Base-by-base conservation (phyloP, 2,329 filamentous ascomycete genomes). In the Verruconis gallopava region DNA sequence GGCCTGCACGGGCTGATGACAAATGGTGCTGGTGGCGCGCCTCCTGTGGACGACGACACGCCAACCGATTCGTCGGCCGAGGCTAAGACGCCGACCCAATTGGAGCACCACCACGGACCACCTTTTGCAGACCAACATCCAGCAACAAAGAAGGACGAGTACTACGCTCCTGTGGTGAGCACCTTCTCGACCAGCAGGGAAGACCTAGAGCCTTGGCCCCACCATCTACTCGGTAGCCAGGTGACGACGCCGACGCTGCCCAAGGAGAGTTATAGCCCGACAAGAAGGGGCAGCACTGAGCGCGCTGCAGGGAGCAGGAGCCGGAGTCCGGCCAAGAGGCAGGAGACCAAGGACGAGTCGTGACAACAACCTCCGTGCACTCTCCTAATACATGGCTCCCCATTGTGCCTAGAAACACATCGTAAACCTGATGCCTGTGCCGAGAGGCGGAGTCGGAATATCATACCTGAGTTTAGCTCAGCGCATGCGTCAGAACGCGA, bases 1-100 rank as follows among this genome's bases (percentile, higher is more conserved):
- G 89, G 86, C 22, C 77, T 88, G 67, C 59, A 58, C 36, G 59
- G 60, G 6, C 49, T 63, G 19, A 13, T 42, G 5, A 9, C n/a
- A 9, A 38, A 40, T 39, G 43, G 42, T n/a, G 20, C 40, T 14
- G 22, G 34, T 12, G 49, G 49, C 2, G 44, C 53, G 6, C 49
- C 50, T 18, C 30, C 30, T 34, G 32, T 12, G 51, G 54, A 45
- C 43, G 48, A 22, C 19, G 19, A 20, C 46, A 50, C 36, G 43
- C 47, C 17, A 49, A 53, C 22, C 25, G 41, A 37, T 48, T 47
- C 21, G 54, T 57, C 34, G 52, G 55, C 17, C 49, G 60, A 63
- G 42, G 56, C 57, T n/a, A 59, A 54, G 40, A 63, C 59, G 4
- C 60, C 60, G 2, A 62, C 60, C 2, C 59, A 62, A 45, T 53